Percentiles rank a stretch among this genome's conserved stretches.
These are phyloP conservation scores for Zymoseptoria passerinii DNA, from an alignment of 2,329 filamentous ascomycete genomes.

Conservation along the genomic window DNA sequence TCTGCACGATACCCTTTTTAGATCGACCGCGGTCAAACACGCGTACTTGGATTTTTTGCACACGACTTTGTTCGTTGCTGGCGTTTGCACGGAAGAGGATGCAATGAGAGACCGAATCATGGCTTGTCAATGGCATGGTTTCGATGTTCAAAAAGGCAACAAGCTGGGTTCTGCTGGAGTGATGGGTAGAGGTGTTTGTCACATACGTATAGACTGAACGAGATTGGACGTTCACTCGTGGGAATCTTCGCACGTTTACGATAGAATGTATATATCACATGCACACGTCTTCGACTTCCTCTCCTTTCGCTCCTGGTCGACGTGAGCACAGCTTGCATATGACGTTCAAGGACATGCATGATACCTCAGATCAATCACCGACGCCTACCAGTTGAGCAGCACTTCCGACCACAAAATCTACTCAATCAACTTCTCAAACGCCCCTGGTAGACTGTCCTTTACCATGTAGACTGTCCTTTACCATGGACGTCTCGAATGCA, in stretches of 20 bases:
- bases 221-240: background rate
- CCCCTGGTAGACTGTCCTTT: too few species aligned
- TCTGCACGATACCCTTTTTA: slow-evolving; percentile 6
- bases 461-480: too few species aligned
- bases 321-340: background rate
- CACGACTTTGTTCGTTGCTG: background rate
- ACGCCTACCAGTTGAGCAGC: too few species aligned
- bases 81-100: slow-evolving; percentile 1
- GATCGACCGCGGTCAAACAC: background rate
- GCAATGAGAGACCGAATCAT: background rate
- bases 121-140: background rate
- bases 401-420: slow-evolving; percentile 14
- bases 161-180: background rate
- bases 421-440: background rate
- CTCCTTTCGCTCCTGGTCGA: background rate
- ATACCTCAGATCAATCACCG: slow-evolving; percentile 17
- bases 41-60: background rate
- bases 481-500: too few species aligned
- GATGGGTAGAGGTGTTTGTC: background rate
- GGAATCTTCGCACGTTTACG: background rate
- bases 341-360: slow-evolving; percentile 1
- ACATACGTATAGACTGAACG: background rate
- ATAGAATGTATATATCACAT: background rate
- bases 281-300: background rate
- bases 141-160: background rate